phyloP scores from a whole-genome alignment of 2,329 filamentous ascomycete genomes.

The Colletotrichum melonis region DNA sequence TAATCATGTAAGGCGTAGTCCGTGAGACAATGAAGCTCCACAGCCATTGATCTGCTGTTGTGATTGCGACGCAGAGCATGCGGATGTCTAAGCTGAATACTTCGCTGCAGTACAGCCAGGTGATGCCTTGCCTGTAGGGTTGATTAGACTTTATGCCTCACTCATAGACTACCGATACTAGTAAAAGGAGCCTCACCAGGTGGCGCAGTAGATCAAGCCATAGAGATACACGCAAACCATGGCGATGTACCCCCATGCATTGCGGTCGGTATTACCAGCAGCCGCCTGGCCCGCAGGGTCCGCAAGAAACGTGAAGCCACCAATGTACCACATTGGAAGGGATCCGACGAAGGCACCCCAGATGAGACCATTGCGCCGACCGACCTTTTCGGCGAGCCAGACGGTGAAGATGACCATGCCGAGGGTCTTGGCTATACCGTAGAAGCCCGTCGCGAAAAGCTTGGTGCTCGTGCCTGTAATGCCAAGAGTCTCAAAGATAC shows the following conservation, averaged over 20 bases:
- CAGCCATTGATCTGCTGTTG: slow-evolving; percentile 49
- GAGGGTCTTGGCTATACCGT: slow-evolving; percentile 50
- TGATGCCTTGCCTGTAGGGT: slow-evolving; percentile 52
- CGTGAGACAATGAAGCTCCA: slow-evolving; percentile 51
- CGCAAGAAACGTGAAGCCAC: slow-evolving; percentile 47
- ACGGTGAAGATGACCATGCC: slow-evolving; percentile 52
- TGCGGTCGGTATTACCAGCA: slow-evolving; percentile 54
- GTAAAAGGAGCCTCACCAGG: not conserved
- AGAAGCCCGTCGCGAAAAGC: slow-evolving; percentile 52
- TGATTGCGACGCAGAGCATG: slow-evolving; percentile 47
- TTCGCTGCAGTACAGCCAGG: slow-evolving; percentile 56
- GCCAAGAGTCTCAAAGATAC: slow-evolving; percentile 50
- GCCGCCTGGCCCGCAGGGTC: slow-evolving; percentile 52
- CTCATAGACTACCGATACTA: no score
- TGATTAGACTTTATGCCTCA: slow-evolving; percentile 39
- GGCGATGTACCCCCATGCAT: slow-evolving; percentile 53
- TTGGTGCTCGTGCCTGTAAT: slow-evolving; percentile 45
- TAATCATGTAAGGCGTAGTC: slow-evolving; percentile 54
- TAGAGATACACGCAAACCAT: slow-evolving; percentile 56
- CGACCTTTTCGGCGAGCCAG: slow-evolving; percentile 58
- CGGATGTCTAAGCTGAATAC: slow-evolving; percentile 52
- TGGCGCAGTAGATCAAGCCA: slow-evolving; percentile 38
- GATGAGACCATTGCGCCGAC: slow-evolving; percentile 59
- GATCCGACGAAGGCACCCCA: slow-evolving; percentile 51
- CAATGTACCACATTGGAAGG: slow-evolving; percentile 50